Base-by-base conservation (phyloP, 2,329 filamentous ascomycete genomes). In the Penicillium occitanis region DNA sequence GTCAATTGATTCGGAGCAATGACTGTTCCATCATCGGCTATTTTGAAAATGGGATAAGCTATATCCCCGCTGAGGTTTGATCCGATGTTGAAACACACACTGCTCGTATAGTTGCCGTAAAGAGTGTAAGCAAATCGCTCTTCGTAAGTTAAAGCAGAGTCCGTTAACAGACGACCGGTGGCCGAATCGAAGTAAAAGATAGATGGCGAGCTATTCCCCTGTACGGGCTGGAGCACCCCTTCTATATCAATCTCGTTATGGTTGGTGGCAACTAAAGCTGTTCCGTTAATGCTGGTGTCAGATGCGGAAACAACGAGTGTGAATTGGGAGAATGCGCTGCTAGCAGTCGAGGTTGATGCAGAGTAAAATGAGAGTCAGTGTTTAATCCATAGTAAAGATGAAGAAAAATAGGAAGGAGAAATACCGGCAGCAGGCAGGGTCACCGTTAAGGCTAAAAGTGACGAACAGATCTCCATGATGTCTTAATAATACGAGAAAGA, bases 1-100 rank as follows among this genome's bases (percentile, higher is more conserved):
- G 63, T 65, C 46, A 67, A 82, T 82, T 70, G 76, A 30, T 28
- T 17, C 13, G 48, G 48, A 17, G 48, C 5, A 17, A 28, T 30
- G 13, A 51, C 13, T 1, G 2, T 17, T 28, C 25, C 48, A 30
- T 28, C 48, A 14, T 51, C 25, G 13, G 22, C 11, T 8, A 51
- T 17, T 4, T 25, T 30, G 25, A n/a, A 51, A 14, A 51, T 51
- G 22, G 22, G 25, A 30, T 30, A 51, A 51, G 48, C 22, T 51
- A 30, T 30, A 51, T 51, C 13, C 1, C 25, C 48, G 28, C 48
- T 30, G 14, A 51, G 14, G 48, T 30, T 51, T 4, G 48, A 51
- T 30, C 13, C 48, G 14, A 30, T 51, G 48, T 30, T 22, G 48
- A 51, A 51, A 17, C 22, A 25, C 25, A 30, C 11, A 51, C 48